phyloP scores from a whole-genome alignment of 257 asterid genomes.

The Gentiana macrophylla region DNA sequence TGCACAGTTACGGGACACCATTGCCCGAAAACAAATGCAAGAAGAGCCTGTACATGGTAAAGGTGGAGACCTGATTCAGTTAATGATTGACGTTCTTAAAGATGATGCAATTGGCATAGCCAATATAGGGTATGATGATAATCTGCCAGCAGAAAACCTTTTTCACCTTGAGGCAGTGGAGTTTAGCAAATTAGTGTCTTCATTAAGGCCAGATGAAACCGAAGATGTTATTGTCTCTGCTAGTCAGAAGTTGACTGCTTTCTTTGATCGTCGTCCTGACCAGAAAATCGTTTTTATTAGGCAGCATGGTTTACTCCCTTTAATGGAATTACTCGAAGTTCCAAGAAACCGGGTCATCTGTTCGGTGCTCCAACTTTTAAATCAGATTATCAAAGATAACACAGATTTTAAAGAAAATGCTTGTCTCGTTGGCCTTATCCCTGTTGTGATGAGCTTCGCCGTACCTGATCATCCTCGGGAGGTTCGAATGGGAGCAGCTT shows the following conservation, averaged over 20 bases:
- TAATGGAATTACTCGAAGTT: constrained; percentile 89
- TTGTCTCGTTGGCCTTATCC: constrained; percentile 93
- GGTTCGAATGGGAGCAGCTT: constrained; percentile 98
- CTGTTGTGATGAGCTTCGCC: constrained; percentile 89
- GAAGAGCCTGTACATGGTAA: constrained; percentile 61
- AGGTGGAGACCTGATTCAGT: constrained; percentile 77
- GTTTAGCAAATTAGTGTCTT: constrained; percentile 77
- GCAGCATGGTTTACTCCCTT: constrained; percentile 93
- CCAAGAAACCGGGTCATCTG: constrained; percentile 79
- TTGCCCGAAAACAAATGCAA: constrained; percentile 83
- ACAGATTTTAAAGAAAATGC: constrained; percentile 94
- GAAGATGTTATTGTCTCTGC: constrained; percentile 83
- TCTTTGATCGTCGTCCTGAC: constrained; percentile 84
- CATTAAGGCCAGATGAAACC: constrained; percentile 86
- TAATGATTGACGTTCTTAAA: constrained; percentile 91
- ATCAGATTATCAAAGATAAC: constrained; percentile 83
- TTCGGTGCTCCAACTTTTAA: constrained; percentile 85
- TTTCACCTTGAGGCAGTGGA: constrained; percentile 99
- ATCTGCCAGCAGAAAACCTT: constrained; percentile 72
- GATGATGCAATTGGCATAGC: constrained; percentile 85
- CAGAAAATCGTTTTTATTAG: constrained; percentile 84
- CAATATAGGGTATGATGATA: constrained; percentile 61
- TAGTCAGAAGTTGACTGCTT: constrained; percentile 79
- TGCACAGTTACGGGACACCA: constrained; percentile 80
- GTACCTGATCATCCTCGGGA: constrained; percentile 89